Conservation (phyloP, 331 rosid genomes). For the Acacia pycnantha region DNA sequence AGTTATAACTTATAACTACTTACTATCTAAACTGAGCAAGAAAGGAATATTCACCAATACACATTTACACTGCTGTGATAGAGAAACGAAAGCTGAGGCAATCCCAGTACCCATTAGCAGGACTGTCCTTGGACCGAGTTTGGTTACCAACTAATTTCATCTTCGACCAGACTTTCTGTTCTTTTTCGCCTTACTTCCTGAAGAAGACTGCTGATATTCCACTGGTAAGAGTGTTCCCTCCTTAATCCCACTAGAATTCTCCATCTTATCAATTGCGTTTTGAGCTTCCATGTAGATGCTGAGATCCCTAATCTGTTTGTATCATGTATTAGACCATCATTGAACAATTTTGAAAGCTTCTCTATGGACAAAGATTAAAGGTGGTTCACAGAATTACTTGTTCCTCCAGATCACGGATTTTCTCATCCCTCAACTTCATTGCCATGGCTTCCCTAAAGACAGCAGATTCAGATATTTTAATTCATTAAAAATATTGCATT, state of each 20-base stretch:
- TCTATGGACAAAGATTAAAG: slow-evolving; percentile 10
- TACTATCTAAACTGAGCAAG: not conserved
- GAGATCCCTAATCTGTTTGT: slow-evolving; percentile 80
- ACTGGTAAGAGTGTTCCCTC: slow-evolving; percentile 81
- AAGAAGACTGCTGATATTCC: slow-evolving; percentile 63
- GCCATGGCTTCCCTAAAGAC: slow-evolving; percentile 64
- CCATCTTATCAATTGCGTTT: slow-evolving; percentile 62
- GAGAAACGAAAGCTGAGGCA: not conserved
- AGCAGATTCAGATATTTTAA: slow-evolving; percentile 25
- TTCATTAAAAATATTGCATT: not conserved
- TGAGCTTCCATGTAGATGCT: slow-evolving; percentile 74
- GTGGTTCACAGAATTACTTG: slow-evolving; percentile 54
- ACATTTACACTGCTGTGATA: not conserved
- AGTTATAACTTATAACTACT: not conserved
- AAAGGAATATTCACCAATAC: not conserved
- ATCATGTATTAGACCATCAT: slow-evolving; percentile 25
- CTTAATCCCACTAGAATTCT: slow-evolving; percentile 67
- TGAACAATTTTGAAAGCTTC: slow-evolving; percentile 1
- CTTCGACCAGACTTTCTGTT: slow-evolving; percentile 67
- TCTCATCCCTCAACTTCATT: slow-evolving; percentile 49
- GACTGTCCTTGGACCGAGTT: not conserved
- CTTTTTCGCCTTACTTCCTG: slow-evolving; percentile 45
- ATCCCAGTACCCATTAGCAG: not conserved
- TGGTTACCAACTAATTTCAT: slow-evolving; percentile 49
- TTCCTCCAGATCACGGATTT: slow-evolving; percentile 77